phyloP scores from a whole-genome alignment of 208 protist species.

The Phytomonas sp. region DNA sequence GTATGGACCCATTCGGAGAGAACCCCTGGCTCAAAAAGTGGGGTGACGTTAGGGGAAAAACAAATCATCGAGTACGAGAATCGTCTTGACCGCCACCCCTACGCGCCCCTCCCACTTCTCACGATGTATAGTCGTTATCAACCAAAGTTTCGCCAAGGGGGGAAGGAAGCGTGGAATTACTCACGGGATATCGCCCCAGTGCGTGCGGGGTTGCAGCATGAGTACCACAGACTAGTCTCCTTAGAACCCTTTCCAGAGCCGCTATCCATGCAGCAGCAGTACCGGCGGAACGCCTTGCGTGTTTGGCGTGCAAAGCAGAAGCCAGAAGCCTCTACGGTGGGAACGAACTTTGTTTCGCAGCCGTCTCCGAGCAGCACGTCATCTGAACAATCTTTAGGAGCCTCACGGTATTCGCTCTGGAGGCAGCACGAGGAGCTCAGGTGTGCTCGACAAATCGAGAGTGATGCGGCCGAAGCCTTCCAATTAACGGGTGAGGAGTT shows the following conservation, averaged over 20 bases:
- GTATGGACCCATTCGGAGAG: conserved; percentile 1
- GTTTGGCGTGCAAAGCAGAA: too few species aligned
- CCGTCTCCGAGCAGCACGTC: too few species aligned
- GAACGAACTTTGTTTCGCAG: too few species aligned
- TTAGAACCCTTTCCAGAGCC: too few species aligned
- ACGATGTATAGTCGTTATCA: neutral
- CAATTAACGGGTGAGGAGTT: neutral
- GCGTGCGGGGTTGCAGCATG: too few species aligned
- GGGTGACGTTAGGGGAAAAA: neutral
- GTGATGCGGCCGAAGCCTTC: neutral
- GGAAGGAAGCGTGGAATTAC: too few species aligned
- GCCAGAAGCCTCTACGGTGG: too few species aligned
- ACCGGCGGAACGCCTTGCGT: too few species aligned
- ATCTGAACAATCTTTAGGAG: neutral
- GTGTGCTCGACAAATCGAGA: neutral
- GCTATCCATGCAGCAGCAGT: too few species aligned
- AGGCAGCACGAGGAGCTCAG: neutral
- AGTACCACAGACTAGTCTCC: too few species aligned
- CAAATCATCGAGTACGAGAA: conserved; percentile 4
- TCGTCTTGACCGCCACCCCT: conserved; percentile 15
- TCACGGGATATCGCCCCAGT: too few species aligned
- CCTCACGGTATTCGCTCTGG: neutral
- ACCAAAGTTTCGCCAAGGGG: too few species aligned
- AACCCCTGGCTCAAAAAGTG: neutral
- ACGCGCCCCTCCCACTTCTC: conserved; percentile 23